Evolutionary conservation across 805 yeast species (phyloP).

Genomic region (Vanderwaltozyma yarrowii): DNA sequence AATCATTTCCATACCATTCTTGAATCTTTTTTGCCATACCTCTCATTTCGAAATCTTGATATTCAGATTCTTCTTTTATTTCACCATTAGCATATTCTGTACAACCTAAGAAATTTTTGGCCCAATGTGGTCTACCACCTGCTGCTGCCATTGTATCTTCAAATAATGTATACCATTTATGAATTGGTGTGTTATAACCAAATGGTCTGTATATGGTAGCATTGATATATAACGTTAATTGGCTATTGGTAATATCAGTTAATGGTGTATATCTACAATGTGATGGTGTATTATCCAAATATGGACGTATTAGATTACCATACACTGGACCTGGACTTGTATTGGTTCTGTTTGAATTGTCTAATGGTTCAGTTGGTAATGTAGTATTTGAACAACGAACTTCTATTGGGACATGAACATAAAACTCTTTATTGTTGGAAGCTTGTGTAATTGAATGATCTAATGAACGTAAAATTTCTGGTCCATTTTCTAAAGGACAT

Average conservation of each 20-base stretch:
- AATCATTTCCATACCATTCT: constrained; percentile 73
- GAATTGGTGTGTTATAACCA: constrained; percentile 57
- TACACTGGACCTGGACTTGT: constrained; percentile 67
- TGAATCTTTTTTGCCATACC: constrained; percentile 63
- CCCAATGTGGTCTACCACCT: constrained; percentile 98
- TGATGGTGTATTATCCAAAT: constrained; percentile 68
- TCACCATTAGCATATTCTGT: constrained; percentile 26
- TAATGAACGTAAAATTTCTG: constrained; percentile 56
- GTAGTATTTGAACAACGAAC: constrained; percentile 88
- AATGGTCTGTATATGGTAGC: constrained; percentile 98
- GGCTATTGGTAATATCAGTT: constrained; percentile 47
- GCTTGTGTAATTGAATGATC: constrained; percentile 54
- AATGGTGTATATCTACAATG: constrained; percentile 42
- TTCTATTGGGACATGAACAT: constrained; percentile 92
- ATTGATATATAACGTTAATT: constrained; percentile 76
- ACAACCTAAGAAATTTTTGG: constrained; percentile 79
- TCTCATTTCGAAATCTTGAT: constrained; percentile 59
- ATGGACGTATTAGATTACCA: constrained; percentile 78
- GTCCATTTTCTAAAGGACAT: constrained; percentile 75
- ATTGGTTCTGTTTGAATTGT: constrained; percentile 40
- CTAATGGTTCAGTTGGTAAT: constrained; percentile 30
- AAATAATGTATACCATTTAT: constrained; percentile 73
- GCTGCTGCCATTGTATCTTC: constrained; percentile 68
- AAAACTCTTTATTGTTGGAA: constrained; percentile 49
- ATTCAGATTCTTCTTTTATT: constrained; percentile 30